Evolutionary conservation across 2,329 filamentous ascomycete species (phyloP), one percentile per base, ranked within the genome.

Genomic region (Colletotrichum endophyticum): DNA sequence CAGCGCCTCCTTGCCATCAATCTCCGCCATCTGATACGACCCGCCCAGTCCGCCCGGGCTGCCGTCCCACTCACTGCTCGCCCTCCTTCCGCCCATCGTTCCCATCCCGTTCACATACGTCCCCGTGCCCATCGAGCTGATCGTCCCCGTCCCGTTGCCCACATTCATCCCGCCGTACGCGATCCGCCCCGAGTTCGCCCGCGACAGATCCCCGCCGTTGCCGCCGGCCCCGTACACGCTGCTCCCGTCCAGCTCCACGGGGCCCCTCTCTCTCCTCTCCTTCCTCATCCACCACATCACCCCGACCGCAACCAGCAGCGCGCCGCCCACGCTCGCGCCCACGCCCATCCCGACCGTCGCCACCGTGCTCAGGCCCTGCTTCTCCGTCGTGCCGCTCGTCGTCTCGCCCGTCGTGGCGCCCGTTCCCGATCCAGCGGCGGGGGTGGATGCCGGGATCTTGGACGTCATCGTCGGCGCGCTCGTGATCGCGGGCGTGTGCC

Each of bases 91-190:
- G 44, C 44, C 44, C 30, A 36, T 16, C 61, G 8, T 59, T 0
- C 22, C 8, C 69, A 67, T 25, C 2, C 36, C 63, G 30, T 63
- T 63, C 15, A 13, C 34, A 22, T 72, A 75, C 56, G 69, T 73
- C 16, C 70, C 70, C 70, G 73, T 73, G 15, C 73, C 73, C 73
- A 73, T 73, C 44, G 73, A 76, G 70, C 73, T 69, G 19, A 76
- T 22, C 25, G 70, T 76, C n/a, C 57, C 63, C 22, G 57, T 73
- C 8, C 73, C 70, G 63, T 68, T 44, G 25, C 59, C 61, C 27
- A 66, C 27, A 16, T 63, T 72, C 69, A 67, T 75, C 13, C 62
- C 73, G 4, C 56, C 73, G 8, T 72, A 68, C 30, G 73, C 73
- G 44, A 64, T 73, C n/a, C 57, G 57, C 11, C n/a, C 70, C 4